Evolutionary conservation across 2,329 filamentous ascomycete species (phyloP).

Genomic region (Alternaria brassicicola): DNA sequence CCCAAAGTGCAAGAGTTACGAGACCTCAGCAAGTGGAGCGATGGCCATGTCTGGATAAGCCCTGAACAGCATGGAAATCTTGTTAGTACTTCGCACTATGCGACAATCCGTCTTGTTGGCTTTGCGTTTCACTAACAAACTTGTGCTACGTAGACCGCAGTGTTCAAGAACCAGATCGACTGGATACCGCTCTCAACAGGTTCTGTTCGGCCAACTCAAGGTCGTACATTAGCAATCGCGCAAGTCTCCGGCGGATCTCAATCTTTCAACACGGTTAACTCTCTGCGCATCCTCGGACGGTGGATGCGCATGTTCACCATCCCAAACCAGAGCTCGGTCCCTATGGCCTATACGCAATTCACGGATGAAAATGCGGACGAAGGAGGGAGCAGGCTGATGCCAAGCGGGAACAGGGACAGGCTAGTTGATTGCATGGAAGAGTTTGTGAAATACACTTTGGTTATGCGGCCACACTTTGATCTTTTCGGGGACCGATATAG

Average conservation of each 20-base stretch:
- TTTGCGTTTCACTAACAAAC: conserved; percentile 1
- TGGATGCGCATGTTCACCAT: conserved; percentile 75
- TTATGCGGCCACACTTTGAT: conserved; percentile 67
- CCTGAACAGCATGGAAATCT: conserved; percentile 72
- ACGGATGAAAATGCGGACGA: conserved; percentile 52
- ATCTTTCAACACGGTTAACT: conserved; percentile 71
- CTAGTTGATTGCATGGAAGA: conserved; percentile 73
- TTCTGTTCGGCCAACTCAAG: conserved; percentile 69
- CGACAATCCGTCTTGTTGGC: neutral
- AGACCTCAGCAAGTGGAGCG: conserved; percentile 66
- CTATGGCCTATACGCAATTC: conserved; percentile 68
- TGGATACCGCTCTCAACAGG: conserved; percentile 70
- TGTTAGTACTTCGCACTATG: conserved; percentile 41
- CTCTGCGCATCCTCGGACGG: conserved; percentile 66
- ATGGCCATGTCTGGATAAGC: conserved; percentile 69
- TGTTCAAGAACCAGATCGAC: conserved; percentile 74
- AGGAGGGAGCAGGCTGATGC: conserved; percentile 58
- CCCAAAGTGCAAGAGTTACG: conserved; percentile 68
- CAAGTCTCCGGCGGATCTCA: conserved; percentile 71
- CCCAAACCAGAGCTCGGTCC: conserved; percentile 69
- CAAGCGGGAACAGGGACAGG: conserved; percentile 64
- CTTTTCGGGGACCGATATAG: conserved; percentile 68
- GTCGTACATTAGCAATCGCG: conserved; percentile 65
- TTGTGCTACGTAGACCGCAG: conserved; percentile 56
- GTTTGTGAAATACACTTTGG: conserved; percentile 70